phyloP scores from a whole-genome alignment of 257 asterid genomes.

The Vinca minor region DNA sequence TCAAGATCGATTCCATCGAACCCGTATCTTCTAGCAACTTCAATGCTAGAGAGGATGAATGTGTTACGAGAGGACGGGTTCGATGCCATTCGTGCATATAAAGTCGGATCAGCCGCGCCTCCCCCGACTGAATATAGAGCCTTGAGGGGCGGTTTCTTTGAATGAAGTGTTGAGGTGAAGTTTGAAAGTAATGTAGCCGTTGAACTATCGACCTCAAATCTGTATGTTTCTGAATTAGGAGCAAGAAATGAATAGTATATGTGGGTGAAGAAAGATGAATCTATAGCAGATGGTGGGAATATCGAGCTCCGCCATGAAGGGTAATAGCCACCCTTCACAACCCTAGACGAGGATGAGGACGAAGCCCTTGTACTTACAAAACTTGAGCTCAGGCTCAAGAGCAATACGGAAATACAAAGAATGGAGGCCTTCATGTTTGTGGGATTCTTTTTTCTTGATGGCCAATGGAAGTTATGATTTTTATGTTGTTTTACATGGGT shows the following conservation, averaged over 20 bases:
- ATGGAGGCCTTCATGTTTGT: too few relatives aligned
- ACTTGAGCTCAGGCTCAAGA: conserved; percentile 16
- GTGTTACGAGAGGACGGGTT: conserved; percentile 19
- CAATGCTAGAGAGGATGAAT: conserved; percentile 53
- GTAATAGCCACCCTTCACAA: conserved; percentile 27
- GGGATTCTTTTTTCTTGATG: too few relatives aligned
- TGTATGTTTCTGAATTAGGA: conserved; percentile 43
- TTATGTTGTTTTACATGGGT: too few relatives aligned
- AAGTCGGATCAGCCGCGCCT: conserved; percentile 27
- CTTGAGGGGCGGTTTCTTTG: conserved; percentile 33
- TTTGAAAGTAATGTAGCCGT: conserved; percentile 30
- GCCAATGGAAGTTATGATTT: too few relatives aligned
- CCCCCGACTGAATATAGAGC: conserved; percentile 72
- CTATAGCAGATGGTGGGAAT: conserved; percentile 42
- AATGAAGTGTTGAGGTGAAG: conserved; percentile 54
- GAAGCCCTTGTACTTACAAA: conserved; percentile 17
- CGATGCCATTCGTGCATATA: conserved; percentile 49
- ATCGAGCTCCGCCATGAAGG: conserved; percentile 47
- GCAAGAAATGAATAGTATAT: conserved; percentile 55
- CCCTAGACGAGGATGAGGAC: conserved; percentile 15
- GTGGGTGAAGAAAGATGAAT: conserved; percentile 50
- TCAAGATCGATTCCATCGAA: conserved; percentile 79
- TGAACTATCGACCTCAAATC: conserved; percentile 30
- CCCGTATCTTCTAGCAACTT: conserved; percentile 47
- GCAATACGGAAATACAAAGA: not conserved